Evolutionary conservation across 768 basidiomycete species (phyloP), one percentile per base, ranked within the genome.

Genomic region (Kwoniella botswanensis): DNA sequence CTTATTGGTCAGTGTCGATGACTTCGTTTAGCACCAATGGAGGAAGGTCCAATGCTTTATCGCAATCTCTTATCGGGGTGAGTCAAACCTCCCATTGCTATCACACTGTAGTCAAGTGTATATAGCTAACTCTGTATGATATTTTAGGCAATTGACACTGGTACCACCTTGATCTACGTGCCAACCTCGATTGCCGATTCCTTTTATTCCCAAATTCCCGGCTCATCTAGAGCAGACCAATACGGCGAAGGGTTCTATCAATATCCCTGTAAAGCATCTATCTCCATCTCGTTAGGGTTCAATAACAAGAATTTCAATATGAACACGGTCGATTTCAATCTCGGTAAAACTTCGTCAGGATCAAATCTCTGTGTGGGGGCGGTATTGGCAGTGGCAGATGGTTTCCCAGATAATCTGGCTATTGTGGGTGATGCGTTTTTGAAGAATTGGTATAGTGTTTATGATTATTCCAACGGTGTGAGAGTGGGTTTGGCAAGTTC

Each of bases 381-480:
- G 4, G 85, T 91, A 41, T 73, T 90, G 29, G 85, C 86, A 0
- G 76, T 88, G 1, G 86, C 82, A 10, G 79, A 84, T 69, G 83
- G 84, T 15, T 86, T 89, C 76, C 86, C 88, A 17, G 65, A 84
- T 43, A 84, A 88, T 77, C 83, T 91, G 26, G 87, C 87, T 15
- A 88, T 91, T 80, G 85, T 91, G 64, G 90, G 88, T 1, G 89
- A 87, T 78, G 87, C 86, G 74, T 90, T 91, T 76, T 77, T 90
- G 57, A 91, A 91, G 83, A 89, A 88, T 11, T 91, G 89, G 87
- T 88, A 90, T 76, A 84, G 87, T 5, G 84, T 87, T 26, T 91
- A 86, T 75, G 90, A 90, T 79, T 89, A 90, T 70, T 85, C 87
- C 4, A 85, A 87, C 42, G 86, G 84, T 0, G 86, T 80, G 4